Base-by-base conservation (phyloP, 2,329 filamentous ascomycete species). In the Dothideomycetidae sp. region DNA sequence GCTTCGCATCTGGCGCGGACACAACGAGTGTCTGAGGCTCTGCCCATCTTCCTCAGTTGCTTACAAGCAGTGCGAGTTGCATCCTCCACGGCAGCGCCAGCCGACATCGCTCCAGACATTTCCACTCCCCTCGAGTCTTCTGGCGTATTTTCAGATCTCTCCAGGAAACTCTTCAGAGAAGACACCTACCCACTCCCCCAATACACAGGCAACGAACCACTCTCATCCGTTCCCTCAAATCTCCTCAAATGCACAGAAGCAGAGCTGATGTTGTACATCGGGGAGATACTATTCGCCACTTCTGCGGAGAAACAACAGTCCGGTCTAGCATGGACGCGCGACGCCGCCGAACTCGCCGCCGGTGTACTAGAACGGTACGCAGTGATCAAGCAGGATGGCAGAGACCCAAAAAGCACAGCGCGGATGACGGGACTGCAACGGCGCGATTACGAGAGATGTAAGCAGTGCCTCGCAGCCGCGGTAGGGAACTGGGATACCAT, bases 321-420 rank as follows among this genome's bases (percentile, higher is more conserved):
- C 33, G 88, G 85, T 1, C 66, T 94, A 2, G 75, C 76, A 4
- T 96, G 88, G 88, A 93, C 88, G 1, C 73, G 84, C 39, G 83
- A 93, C 44, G 85, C 80, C 86, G 57, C 68, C 47, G 61, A 45
- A 42, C 59, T 46, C 39, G 49, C 38, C 31, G 31, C 19, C 46
- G 51, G 44, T 41, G 49, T 29, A 23, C 11, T 34, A 17, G 38
- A 46, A 55, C 3, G 48, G 53, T 36, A 38, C 23, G 40, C 31
- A 10, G 30, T 5, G 36, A 35, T 33, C 44, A 39, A 5, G 38
- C 31, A 37, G 7, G 28, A 16, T 3, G 29, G 18, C 9, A 28
- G 31, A 7, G 16, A 34, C 5, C 40, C 33, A 10, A n/a, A 21
- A 13, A 42, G 42, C 2, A 39, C 10, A 28, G 21, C 16, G 48